Evolutionary conservation across 257 asterid species (phyloP).

Genomic region (Jaltomata sinuosa): DNA sequence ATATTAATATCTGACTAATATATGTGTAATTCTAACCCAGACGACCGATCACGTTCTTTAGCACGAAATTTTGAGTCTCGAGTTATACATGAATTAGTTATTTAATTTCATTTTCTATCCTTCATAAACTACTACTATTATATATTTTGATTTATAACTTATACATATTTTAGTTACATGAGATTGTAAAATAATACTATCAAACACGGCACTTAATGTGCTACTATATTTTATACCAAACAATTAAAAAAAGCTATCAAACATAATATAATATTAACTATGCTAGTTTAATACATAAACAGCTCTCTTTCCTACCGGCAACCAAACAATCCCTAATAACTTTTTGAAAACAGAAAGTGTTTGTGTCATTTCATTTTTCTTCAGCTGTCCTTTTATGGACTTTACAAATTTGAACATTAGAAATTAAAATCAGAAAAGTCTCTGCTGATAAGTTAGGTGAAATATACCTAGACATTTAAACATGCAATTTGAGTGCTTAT

Average conservation of each 20-base stretch:
- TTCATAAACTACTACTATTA: too few relatives aligned
- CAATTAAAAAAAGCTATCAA: neutral
- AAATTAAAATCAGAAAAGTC: neutral
- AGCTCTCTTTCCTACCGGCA: neutral
- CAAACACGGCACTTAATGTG: neutral
- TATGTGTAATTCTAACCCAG: too few relatives aligned
- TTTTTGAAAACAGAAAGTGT: neutral
- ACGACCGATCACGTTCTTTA: too few relatives aligned
- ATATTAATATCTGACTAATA: too few relatives aligned
- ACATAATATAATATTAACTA: too few relatives aligned
- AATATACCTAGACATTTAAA: neutral
- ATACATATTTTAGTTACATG: too few relatives aligned
- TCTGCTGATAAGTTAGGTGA: neutral
- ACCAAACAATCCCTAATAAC: neutral
- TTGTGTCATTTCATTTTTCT: neutral
- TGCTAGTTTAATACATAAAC: too few relatives aligned
- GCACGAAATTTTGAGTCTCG: too few relatives aligned
- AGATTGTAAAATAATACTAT: too few relatives aligned
- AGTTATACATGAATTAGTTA: too few relatives aligned
- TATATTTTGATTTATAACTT: too few relatives aligned
- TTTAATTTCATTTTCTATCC: too few relatives aligned
- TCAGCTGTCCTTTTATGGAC: neutral
- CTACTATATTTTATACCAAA: neutral
- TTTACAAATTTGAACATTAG: neutral
- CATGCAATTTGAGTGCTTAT: neutral